Base-by-base conservation (phyloP, 129 eudicot genomes). In the Mikania micrantha region DNA sequence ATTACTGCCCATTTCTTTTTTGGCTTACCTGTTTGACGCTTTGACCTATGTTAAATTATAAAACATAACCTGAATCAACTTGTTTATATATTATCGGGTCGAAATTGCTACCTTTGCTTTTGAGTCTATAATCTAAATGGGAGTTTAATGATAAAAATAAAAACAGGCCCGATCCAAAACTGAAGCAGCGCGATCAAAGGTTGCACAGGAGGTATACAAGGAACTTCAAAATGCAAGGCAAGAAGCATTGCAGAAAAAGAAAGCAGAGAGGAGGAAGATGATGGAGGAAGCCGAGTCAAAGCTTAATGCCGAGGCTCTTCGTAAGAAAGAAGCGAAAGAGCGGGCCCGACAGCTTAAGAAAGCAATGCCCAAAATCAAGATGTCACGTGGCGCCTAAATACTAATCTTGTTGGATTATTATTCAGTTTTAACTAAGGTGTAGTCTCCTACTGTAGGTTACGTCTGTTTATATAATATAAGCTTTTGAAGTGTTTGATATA, bases 321-420 rank as follows among this genome's bases (percentile, higher is more conserved):
- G 98, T 69, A 92, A 84, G 88, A 92, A 34, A 79, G 98, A 92
- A 77, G 89, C 91, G 10, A 88, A 88, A 77, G 98, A 92, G 13
- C 95, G 95, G 11, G 83, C 91, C 57, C 96, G 98, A 31, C 98
- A 92, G 58, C 69, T 92, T 90, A 92, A 92, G 87, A 92, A 88
- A 83, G 74, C 84, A 19, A 80, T 85, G 96, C 98, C 98, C 27
- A 92, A 88, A 77, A 81, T 88, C 36, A 92, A 88, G 86, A 92
- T 92, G 96, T 77, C 85, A 5, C 80, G 90, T 21, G 90, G 80
- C 66, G 78, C 75, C 65, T 88, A 85, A 78, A 59, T 61, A 66
- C 72, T 89, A 85, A 67, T 64, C 72, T 48, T 66, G 44, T 66
- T 42, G 58, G 19, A 21, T 19, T 38, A 4, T n/a, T 53, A 24